Evolutionary conservation across 805 yeast genomes (phyloP).

Genomic region (Metschnikowia corniflorae): DNA sequence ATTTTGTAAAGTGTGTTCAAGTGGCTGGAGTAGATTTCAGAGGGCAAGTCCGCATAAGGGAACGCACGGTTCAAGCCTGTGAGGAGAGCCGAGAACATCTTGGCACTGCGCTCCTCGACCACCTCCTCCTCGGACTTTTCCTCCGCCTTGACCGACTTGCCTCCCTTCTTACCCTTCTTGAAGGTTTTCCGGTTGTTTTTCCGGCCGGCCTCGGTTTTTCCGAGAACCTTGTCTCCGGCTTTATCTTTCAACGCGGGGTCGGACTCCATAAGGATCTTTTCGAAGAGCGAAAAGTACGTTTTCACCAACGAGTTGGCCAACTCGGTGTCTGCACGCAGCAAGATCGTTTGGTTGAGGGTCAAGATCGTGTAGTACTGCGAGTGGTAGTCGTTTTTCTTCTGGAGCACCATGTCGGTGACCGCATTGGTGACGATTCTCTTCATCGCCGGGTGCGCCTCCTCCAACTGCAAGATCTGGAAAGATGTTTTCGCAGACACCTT

Average conservation of each 20-base stretch:
- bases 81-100: constrained; percentile 81
- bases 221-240: constrained; percentile 38
- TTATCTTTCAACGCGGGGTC: constrained; percentile 47
- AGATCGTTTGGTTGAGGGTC: constrained; percentile 88
- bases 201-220: constrained; percentile 56
- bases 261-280: constrained; percentile 69
- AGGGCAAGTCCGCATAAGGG: constrained; percentile 80
- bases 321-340: constrained; percentile 71
- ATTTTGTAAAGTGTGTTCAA: constrained; percentile 81
- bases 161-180: constrained; percentile 86
- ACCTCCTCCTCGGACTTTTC: constrained; percentile 63
- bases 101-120: constrained; percentile 74
- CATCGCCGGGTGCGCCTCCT: constrained; percentile 96
- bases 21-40: constrained; percentile 68
- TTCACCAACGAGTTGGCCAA: constrained; percentile 80
- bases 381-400: constrained; percentile 76
- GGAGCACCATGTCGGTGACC: constrained; percentile 75
- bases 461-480: constrained; percentile 68
- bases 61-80: constrained; percentile 96
- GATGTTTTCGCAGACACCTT: constrained; percentile 90
- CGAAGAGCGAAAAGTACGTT: constrained; percentile 84
- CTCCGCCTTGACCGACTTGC: constrained; percentile 61
- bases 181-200: constrained; percentile 58
- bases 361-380: constrained; percentile 84
- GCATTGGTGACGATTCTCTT: constrained; percentile 74